Conservation (phyloP, 2,329 filamentous ascomycete genomes). For the Rhexocercosporidium sp. region DNA sequence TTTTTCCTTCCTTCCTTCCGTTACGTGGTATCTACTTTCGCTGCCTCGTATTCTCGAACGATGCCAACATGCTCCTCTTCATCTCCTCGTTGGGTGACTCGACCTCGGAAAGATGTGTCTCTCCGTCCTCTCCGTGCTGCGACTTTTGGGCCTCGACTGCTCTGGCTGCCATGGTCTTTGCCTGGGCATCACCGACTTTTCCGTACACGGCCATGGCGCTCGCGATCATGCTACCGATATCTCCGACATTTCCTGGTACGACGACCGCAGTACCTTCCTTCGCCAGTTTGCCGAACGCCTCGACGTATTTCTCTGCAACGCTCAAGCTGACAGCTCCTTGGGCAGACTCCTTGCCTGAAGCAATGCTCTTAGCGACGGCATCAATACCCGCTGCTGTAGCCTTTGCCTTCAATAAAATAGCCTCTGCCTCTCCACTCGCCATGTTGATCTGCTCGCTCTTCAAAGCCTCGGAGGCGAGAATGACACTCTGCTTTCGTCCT, state of each 20-base stretch:
- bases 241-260: conserved; percentile 94
- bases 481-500: conserved; percentile 95
- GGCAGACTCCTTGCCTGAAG: conserved; percentile 73
- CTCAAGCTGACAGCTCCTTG: conserved; percentile 84
- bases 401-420: conserved; percentile 82
- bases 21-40: conserved; percentile 31
- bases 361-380: conserved; percentile 78
- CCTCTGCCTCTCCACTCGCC: conserved; percentile 91
- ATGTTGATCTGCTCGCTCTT: conserved; percentile 91
- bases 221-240: conserved; percentile 96
- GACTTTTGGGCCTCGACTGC: conserved; percentile 48
- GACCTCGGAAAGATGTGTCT: conserved; percentile 28
- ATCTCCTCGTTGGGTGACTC: conserved; percentile 47
- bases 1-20: background rate
- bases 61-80: conserved; percentile 53
- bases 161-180: conserved; percentile 66
- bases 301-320: conserved; percentile 97
- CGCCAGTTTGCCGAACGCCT: conserved; percentile 89
- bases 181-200: conserved; percentile 84
- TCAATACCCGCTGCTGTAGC: conserved; percentile 91
- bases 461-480: conserved; percentile 91
- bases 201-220: conserved; percentile 95
- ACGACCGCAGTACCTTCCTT: conserved; percentile 96
- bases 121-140: conserved; percentile 34
- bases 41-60: conserved; percentile 49